A percentile compares a stretch with the other conserved stretches of the same genome.
These are phyloP conservation scores for Xanthoparmelia taractica DNA, from an alignment of 495 filamentous ascomycete species.

Conservation along the genomic window DNA sequence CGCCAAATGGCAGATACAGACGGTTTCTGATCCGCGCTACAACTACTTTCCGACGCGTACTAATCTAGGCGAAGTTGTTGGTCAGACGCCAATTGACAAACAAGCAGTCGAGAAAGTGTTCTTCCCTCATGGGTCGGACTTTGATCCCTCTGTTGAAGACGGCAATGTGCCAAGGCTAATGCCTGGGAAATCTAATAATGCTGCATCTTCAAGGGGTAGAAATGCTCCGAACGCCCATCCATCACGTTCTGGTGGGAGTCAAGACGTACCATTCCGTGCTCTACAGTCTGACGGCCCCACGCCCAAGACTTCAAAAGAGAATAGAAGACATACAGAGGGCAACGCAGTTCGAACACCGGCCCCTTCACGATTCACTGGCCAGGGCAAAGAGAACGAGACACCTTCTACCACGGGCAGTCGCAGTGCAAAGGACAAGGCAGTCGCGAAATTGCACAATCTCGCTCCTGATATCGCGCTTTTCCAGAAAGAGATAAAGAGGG, in stretches of 20 bases:
- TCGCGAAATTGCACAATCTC: slow-evolving; percentile 62
- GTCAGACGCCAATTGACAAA: slow-evolving; percentile 65
- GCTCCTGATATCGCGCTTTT: slow-evolving; percentile 80
- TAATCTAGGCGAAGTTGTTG: slow-evolving; percentile 86
- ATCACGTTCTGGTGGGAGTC: slow-evolving; percentile 2
- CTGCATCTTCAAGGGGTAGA: slow-evolving; percentile 10
- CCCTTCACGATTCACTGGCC: slow-evolving; percentile 33
- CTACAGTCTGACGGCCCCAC: slow-evolving; percentile 21
- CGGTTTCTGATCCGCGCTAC: slow-evolving; percentile 61
- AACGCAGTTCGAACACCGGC: slow-evolving; percentile 41
- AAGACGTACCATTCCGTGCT: slow-evolving; percentile 19
- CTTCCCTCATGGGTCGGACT: slow-evolving; percentile 36
- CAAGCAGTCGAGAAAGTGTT: slow-evolving; percentile 48
- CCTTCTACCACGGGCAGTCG: slow-evolving; percentile 71
- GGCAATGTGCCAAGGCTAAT: slow-evolving; percentile 29
- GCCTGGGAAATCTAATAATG: slow-evolving; percentile 36
- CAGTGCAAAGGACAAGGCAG: slow-evolving; percentile 77
- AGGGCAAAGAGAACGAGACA: slow-evolving; percentile 81
- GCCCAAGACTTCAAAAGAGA: slow-evolving; percentile 21
- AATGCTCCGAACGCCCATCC: slow-evolving; percentile 13
- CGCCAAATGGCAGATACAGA: slow-evolving; percentile 68
- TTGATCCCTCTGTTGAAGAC: slow-evolving; percentile 26
- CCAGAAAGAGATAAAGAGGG: slow-evolving; percentile 86
- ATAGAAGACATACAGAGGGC: slow-evolving; percentile 21
- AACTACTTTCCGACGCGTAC: slow-evolving; percentile 77